Evolutionary conservation across 352 stramenopile genomes (phyloP), one percentile per base, ranked within the genome.

Genomic region (Pythium folliculosum): DNA sequence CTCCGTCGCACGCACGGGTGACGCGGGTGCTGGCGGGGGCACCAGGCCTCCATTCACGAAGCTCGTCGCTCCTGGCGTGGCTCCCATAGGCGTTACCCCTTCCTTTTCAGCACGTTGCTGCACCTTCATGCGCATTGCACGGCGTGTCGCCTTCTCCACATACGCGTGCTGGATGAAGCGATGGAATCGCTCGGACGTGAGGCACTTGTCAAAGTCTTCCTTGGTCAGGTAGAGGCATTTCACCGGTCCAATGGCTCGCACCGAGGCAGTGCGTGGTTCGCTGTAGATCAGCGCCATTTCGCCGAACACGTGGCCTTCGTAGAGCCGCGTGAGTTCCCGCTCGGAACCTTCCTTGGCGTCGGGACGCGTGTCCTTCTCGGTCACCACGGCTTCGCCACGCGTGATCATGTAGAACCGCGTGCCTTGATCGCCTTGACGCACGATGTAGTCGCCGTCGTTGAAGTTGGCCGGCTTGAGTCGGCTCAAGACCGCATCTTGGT

Each of bases 371-470:
- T 87, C 79, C 16, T 81, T 87, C 63, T 97, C 86, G 22, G 76
- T 84, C 21, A 97, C 88, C 38, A 92, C 84, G 2, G 89, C 90
- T 35, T 95, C 89, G 21, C 90, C 90, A 19, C 86, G 77, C 32
- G 88, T 95, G 65, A 97, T 97, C 78, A 97, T 95, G 56, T 96
- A 97, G 44, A 97, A 96, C 30, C 87, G 81, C 50, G 80, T 89
- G 23, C 90, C 89, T 77, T 95, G 82, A 19, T 97, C 88, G 60
- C 90, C 90, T 63, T 97, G 88, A n/a, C 80, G 84, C 21, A 97
- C 86, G 73, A 97, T 95, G 70, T 90, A 95, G 56, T 97, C 90
- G 9, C 89, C 89, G 52, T 95, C 82, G 25, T 73, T 88, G 37
- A 96, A 96, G 59, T 94, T 94, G 30, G 87, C 76, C 16, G 89